A percentile compares a stretch with the other conserved stretches of the same genome.
These are phyloP conservation scores for Aspergillus sergii DNA, from an alignment of 2,329 filamentous ascomycete species.

Conservation along the genomic window DNA sequence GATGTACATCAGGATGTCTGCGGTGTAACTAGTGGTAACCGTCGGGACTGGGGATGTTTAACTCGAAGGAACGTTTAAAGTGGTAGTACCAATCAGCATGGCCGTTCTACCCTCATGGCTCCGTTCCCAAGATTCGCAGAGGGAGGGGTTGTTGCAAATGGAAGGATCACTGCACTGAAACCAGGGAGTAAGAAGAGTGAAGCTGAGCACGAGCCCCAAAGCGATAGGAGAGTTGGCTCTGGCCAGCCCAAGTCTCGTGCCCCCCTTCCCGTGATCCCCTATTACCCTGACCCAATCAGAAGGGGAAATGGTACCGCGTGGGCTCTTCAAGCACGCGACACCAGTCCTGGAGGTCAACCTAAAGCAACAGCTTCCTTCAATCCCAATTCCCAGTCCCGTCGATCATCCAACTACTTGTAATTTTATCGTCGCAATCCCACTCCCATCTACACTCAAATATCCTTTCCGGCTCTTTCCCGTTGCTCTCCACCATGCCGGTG, in stretches of 20 bases:
- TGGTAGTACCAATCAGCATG: constrained; percentile 14
- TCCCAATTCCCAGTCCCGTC: constrained; percentile 4
- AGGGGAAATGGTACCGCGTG: constrained; percentile 29
- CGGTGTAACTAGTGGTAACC: neutral
- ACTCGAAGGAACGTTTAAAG: neutral
- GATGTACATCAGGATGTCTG: neutral
- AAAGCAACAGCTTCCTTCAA: neutral
- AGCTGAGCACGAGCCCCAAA: constrained; percentile 23
- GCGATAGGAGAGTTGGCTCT: constrained; percentile 27
- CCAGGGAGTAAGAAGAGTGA: constrained; percentile 14
- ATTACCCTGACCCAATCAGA: constrained; percentile 33
- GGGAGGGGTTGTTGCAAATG: neutral
- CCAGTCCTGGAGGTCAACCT: constrained; percentile 6
- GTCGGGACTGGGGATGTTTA: neutral
- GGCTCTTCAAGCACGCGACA: constrained; percentile 41
- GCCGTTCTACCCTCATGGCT: constrained; percentile 6
- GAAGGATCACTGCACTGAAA: neutral
- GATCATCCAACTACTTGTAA: constrained; percentile 5
- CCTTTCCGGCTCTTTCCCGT: constrained; percentile 12
- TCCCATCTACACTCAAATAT: constrained; percentile 1
- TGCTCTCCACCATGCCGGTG: constrained; percentile 17
- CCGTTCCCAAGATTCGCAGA: neutral
- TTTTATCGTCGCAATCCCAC: constrained; percentile 4
- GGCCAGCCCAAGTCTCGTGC: constrained; percentile 28
- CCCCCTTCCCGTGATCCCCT: constrained; percentile 17